phyloP scores from a whole-genome alignment of 2,329 filamentous ascomycete species.

The Chaetomium sp. region DNA sequence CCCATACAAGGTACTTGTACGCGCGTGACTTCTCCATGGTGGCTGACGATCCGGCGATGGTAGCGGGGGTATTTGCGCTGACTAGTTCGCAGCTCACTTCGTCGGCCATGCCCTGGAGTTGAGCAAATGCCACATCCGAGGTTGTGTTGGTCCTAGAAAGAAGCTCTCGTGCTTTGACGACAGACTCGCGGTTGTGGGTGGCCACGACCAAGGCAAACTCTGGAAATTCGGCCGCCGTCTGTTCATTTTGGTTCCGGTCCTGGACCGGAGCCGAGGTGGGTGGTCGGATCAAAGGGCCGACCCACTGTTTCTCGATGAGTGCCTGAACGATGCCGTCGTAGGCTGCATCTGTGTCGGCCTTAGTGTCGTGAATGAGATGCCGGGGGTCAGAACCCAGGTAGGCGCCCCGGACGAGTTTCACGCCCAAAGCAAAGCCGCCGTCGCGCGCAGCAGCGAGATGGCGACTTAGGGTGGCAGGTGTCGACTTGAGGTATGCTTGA shows the following conservation, averaged over 20 bases:
- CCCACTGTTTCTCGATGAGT: constrained; percentile 60
- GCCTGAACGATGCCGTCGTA: constrained; percentile 67
- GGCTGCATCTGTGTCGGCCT: constrained; percentile 61
- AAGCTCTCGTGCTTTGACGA: constrained; percentile 50
- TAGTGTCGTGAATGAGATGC: constrained; percentile 64
- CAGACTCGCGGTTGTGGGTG: constrained; percentile 72
- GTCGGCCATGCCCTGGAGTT: constrained; percentile 93
- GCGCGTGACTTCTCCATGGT: constrained; percentile 27
- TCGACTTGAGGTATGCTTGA: constrained; percentile 67
- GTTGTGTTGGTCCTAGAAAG: constrained; percentile 37
- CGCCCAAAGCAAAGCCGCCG: constrained; percentile 60
- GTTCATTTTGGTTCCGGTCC: constrained; percentile 26
- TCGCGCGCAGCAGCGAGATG: constrained; percentile 55
- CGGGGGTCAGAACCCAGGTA: constrained; percentile 66
- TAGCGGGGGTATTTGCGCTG: constrained; percentile 9
- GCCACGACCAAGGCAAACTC: constrained; percentile 63
- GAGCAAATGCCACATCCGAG: constrained; percentile 57
- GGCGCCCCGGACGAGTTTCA: constrained; percentile 71
- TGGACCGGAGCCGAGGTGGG: no score
- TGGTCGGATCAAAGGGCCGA: constrained; percentile 40
- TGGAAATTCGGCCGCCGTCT: constrained; percentile 40
- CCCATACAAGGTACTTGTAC: constrained; percentile 66
- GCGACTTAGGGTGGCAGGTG: constrained; percentile 47
- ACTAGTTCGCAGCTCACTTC: constrained; percentile 68
- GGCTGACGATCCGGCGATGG: no score